phyloP scores from a whole-genome alignment of 2,329 filamentous ascomycete species.

The Fusarium pseudoanthophilum region DNA sequence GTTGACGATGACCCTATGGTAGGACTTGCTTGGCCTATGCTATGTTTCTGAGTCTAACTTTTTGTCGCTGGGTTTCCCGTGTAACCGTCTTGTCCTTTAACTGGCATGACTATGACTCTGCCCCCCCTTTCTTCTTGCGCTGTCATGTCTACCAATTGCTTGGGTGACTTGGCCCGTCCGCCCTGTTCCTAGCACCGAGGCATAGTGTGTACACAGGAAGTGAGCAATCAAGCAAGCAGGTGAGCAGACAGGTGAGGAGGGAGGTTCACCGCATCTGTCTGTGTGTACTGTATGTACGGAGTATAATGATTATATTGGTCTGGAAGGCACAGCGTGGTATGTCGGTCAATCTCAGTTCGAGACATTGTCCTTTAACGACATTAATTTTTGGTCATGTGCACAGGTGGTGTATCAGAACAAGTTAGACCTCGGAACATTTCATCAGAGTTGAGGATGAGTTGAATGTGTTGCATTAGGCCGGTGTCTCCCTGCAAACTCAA shows the following conservation, averaged over 20 bases:
- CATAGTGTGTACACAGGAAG: background rate
- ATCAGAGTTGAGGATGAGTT: constrained; percentile 25
- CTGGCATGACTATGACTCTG: constrained; percentile 27
- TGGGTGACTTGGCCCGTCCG: constrained; percentile 37
- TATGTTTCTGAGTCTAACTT: constrained; percentile 13
- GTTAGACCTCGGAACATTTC: constrained; percentile 23
- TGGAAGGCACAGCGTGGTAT: constrained; percentile 25
- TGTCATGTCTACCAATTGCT: constrained; percentile 31
- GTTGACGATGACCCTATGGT: constrained; percentile 19
- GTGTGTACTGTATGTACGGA: constrained; percentile 11
- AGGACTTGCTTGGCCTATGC: constrained; percentile 27
- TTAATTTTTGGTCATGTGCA: constrained; percentile 31
- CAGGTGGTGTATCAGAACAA: constrained; percentile 16
- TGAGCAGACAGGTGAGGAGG: background rate
- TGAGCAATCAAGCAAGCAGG: background rate
- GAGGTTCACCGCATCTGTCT: constrained; percentile 31
- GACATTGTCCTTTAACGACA: constrained; percentile 32
- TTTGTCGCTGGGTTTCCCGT: constrained; percentile 9
- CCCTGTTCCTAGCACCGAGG: constrained; percentile 28
- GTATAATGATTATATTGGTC: constrained; percentile 24
- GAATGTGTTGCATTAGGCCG: constrained; percentile 30
- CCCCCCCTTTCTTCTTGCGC: constrained; percentile 31
- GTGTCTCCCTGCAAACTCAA: constrained; percentile 27
- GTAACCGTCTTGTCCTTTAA: constrained; percentile 29
- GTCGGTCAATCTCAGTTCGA: constrained; percentile 36